These are phyloP conservation scores for Tylopilus cervinicoccineus DNA, from an alignment of 768 basidiomycete species.

Conservation along the genomic window DNA sequence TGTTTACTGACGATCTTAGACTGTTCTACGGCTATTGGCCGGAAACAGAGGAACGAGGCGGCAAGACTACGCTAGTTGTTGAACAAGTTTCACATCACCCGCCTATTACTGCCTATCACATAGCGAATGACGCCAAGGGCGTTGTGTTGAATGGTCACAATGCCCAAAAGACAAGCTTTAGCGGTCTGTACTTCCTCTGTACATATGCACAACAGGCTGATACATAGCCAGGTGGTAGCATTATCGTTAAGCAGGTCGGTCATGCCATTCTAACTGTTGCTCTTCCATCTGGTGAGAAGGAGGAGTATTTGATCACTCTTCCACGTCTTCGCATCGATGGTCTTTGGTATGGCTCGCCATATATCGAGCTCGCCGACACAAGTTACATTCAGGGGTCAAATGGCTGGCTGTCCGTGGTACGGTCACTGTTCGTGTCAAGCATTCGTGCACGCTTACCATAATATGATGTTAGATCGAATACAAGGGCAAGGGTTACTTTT, in stretches of 20 bases:
- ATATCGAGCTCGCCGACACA: slow-evolving; percentile 85
- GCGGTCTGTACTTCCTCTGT: slow-evolving; percentile 40
- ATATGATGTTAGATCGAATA: slow-evolving; percentile 68
- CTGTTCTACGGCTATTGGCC: slow-evolving; percentile 92
- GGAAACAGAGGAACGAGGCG: slow-evolving; percentile 56
- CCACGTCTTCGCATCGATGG: slow-evolving; percentile 92
- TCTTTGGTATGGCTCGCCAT: slow-evolving; percentile 86
- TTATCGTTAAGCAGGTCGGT: slow-evolving; percentile 92
- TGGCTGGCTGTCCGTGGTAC: slow-evolving; percentile 53
- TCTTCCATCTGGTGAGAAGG: slow-evolving; percentile 50
- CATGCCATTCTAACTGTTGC: slow-evolving; percentile 80
- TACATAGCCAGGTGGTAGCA: slow-evolving; percentile 49
- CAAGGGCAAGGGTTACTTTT: slow-evolving; percentile 95
- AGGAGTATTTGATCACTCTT: slow-evolving; percentile 87
- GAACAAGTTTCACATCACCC: slow-evolving; percentile 98
- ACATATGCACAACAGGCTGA: slow-evolving; percentile 2
- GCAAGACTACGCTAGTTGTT: slow-evolving; percentile 79
- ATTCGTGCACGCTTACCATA: slow-evolving; percentile 32
- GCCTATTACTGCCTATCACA: slow-evolving; percentile 82
- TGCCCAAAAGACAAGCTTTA: slow-evolving; percentile 95
- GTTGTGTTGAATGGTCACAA: slow-evolving; percentile 80
- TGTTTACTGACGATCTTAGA: slow-evolving; percentile 33
- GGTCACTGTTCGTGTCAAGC: slow-evolving; percentile 5
- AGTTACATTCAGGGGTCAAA: slow-evolving; percentile 72
- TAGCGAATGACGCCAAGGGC: slow-evolving; percentile 77